Base-by-base conservation (phyloP, 495 filamentous ascomycete genomes). In the Letharia columbiana region DNA sequence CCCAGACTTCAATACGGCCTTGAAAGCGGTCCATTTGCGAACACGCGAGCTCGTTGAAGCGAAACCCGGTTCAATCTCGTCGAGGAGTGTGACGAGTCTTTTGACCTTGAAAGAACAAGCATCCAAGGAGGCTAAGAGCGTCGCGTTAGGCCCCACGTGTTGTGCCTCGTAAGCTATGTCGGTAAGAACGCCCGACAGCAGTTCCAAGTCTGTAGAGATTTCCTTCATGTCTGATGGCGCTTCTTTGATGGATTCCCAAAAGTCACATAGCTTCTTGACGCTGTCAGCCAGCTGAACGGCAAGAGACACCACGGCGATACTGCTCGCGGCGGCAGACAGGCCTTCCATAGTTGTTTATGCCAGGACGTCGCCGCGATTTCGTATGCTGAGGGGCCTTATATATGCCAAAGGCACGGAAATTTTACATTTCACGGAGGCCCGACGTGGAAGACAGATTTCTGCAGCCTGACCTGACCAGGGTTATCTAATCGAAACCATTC, bases 301-400 rank as follows among this genome's bases (percentile, higher is more conserved):
- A 2, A 76, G 63, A 40, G 75, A 71, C 2, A 63, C 66, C 20
- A 79, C 70, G 8, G 72, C 69, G 44, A 78, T 76, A 11, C 71
- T 75, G 61, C 76, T 78, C n/a, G 76, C 74, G 31, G 74, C 72
- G 31, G 71, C 59, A 39, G 72, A 70, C 20, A 78, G 67, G 1
- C 64, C 61, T 64, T 80, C 77, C 68, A 69, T 69, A 31, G n/a
- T 49, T 9, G n/a, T 7, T 28, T 7, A 50, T 11, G n/a, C 47
- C 4, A 50, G 47, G 47, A 50, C n/a, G 47, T 5, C 28, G n/a
- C 47, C n/a, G 47, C 47, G 47, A 9, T 50, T 50, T 8, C 1
- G 44, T 20, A 18, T 13, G 15, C 7, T 17, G 44, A 45, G 44
- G 8, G 2, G 3, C 15, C n/a, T n/a, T n/a, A 1, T 45, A 45